Evolutionary conservation across 148 eudicot species (phyloP).

Genomic region (Talinum fruticosum): DNA sequence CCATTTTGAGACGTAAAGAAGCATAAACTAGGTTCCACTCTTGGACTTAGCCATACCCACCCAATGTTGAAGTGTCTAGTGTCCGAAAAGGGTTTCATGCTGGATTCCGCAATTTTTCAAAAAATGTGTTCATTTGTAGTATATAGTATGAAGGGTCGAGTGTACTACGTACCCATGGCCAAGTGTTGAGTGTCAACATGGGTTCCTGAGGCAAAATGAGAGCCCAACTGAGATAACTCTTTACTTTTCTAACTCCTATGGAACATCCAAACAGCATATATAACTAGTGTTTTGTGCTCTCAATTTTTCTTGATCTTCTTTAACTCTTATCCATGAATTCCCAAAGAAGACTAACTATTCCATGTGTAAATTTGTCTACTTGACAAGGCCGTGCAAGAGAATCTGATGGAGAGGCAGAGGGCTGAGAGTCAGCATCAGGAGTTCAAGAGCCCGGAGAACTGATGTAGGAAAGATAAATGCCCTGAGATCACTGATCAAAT

Average conservation of each 20-base stretch:
- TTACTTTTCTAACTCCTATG: no score
- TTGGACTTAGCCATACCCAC: no score
- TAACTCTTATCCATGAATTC: not conserved
- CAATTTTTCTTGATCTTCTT: not conserved
- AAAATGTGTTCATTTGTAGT: no score
- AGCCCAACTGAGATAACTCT: no score
- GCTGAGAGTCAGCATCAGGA: slow-evolving; percentile 32
- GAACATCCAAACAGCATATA: not conserved
- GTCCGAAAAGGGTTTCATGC: no score
- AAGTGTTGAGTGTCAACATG: no score
- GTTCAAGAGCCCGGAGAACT: slow-evolving; percentile 21
- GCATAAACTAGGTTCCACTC: not conserved
- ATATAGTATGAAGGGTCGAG: no score
- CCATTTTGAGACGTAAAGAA: not conserved
- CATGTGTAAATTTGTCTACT: no score
- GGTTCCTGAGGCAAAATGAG: no score
- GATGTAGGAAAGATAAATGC: not conserved
- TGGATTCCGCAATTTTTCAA: no score
- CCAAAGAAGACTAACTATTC: slow-evolving; percentile 14
- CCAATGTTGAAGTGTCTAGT: no score
- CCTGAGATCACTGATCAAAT: slow-evolving; percentile 8
- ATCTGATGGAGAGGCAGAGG: slow-evolving; percentile 43
- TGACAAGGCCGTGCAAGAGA: slow-evolving; percentile 68
- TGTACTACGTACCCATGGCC: no score
- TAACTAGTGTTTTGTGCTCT: not conserved